Conservation (phyloP, 371 early-diverging fungal species). For the Massospora cicadina region DNA sequence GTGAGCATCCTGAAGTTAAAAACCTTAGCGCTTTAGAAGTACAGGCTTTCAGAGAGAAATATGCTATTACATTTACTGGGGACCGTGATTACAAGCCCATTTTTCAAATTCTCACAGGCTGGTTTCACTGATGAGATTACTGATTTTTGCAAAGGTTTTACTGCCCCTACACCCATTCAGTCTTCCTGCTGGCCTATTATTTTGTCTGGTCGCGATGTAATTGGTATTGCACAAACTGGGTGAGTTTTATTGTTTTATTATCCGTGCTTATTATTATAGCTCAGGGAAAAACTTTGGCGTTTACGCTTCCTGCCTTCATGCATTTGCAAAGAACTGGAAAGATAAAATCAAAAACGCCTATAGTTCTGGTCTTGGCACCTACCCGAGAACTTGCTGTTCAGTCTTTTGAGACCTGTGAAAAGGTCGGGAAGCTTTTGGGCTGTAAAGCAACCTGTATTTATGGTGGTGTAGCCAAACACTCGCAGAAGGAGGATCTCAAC, state of each 20-base stretch:
- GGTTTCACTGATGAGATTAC: conserved; percentile 50
- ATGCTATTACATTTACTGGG: conserved; percentile 43
- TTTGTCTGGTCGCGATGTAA: conserved; percentile 47
- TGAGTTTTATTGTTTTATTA: conserved; percentile 16
- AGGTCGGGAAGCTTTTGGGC: conserved; percentile 47
- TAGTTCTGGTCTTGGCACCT: conserved; percentile 72
- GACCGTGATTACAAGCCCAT: conserved; percentile 51
- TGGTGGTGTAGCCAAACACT: conserved; percentile 53
- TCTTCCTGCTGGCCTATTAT: conserved; percentile 77
- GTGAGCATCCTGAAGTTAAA: conserved; percentile 18
- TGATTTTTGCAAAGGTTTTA: conserved; percentile 64
- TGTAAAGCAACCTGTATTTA: conserved; percentile 60
- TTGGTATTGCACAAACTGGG: conserved; percentile 75
- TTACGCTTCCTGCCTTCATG: conserved; percentile 81
- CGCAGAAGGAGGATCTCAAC: conserved; percentile 35
- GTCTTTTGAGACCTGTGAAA: conserved; percentile 47
- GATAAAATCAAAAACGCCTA: conserved; percentile 25
- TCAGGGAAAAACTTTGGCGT: conserved; percentile 85
- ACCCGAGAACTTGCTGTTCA: conserved; percentile 95
- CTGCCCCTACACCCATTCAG: conserved; percentile 91
- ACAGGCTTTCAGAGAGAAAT: conserved; percentile 38
- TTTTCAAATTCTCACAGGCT: conserved; percentile 53
- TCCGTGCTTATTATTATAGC: conserved; percentile 12
- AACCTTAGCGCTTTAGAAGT: conserved; percentile 17
- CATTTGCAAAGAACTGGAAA: conserved; percentile 25